These are phyloP conservation scores for Fusarium sp. DNA, from an alignment of 2,329 filamentous ascomycete genomes.

Conservation along the genomic window DNA sequence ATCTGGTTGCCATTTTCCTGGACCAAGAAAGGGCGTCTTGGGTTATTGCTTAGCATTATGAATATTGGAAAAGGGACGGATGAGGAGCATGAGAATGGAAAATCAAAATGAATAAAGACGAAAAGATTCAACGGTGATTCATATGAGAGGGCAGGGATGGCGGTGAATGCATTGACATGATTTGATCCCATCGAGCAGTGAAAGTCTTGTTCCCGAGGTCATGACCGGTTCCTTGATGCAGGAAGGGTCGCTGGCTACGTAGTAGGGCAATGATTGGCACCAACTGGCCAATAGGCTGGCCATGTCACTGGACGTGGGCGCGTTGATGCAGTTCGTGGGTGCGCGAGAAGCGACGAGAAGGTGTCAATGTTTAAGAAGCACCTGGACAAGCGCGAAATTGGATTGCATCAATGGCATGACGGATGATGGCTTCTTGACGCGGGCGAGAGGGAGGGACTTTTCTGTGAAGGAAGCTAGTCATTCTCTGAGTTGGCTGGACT, in stretches of 20 bases:
- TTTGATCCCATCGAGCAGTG: background rate
- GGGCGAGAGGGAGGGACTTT: conserved; percentile 14
- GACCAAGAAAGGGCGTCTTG: conserved; percentile 42
- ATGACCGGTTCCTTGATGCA: conserved; percentile 22
- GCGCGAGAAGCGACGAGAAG: conserved; percentile 7
- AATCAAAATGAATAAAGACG: conserved; percentile 1
- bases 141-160: conserved; percentile 3
- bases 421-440: conserved; percentile 7
- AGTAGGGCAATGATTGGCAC: conserved; percentile 9
- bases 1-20: conserved; percentile 66
- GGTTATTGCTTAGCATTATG: conserved; percentile 39
- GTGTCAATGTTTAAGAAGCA: background rate
- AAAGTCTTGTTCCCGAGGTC: conserved; percentile 1
- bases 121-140: conserved; percentile 24
- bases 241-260: conserved; percentile 29
- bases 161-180: conserved; percentile 15
- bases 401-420: background rate
- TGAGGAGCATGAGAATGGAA: background rate
- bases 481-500: background rate
- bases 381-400: background rate
- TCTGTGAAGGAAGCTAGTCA: background rate
- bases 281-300: conserved; percentile 27
- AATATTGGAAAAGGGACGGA: conserved; percentile 37
- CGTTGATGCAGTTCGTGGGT: conserved; percentile 28
- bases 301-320: conserved; percentile 31